Evolutionary conservation across 2,329 filamentous ascomycete species (phyloP).

Genomic region (Ophiostoma perfectum): DNA sequence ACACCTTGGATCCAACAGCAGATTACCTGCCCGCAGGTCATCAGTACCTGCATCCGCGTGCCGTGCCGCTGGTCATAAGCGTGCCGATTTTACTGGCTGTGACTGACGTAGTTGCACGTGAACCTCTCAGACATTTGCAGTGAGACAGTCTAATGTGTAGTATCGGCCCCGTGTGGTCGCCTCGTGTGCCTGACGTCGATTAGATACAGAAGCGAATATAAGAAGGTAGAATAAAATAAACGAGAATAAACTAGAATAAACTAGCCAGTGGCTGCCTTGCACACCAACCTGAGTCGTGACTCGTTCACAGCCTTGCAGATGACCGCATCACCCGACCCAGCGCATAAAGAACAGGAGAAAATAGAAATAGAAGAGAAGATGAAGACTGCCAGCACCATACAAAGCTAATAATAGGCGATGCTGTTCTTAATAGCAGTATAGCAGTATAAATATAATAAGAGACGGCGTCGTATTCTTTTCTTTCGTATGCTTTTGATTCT

Average conservation of each 20-base stretch:
- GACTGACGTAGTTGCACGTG: slow-evolving; percentile 11
- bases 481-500: background rate
- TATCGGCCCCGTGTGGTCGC: background rate
- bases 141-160: background rate
- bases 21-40: background rate
- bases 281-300: background rate
- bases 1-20: background rate
- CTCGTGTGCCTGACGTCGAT: background rate
- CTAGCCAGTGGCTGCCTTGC: slow-evolving; percentile 1
- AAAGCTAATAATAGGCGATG: background rate
- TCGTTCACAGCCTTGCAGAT: slow-evolving; percentile 3
- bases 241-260: background rate
- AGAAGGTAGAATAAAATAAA: background rate
- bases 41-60: slow-evolving; percentile 10
- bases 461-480: background rate
- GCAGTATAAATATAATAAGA: background rate
- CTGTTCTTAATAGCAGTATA: background rate
- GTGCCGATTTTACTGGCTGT: background rate
- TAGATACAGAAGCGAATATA: background rate
- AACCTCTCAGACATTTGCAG: background rate
- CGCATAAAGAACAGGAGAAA: background rate
- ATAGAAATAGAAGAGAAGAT: background rate
- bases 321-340: slow-evolving; percentile 8
- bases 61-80: background rate
- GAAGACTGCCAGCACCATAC: too few relatives aligned